Evolutionary conservation across 371 early-diverging fungal species (phyloP).

Genomic region (Nematocida sp.): DNA sequence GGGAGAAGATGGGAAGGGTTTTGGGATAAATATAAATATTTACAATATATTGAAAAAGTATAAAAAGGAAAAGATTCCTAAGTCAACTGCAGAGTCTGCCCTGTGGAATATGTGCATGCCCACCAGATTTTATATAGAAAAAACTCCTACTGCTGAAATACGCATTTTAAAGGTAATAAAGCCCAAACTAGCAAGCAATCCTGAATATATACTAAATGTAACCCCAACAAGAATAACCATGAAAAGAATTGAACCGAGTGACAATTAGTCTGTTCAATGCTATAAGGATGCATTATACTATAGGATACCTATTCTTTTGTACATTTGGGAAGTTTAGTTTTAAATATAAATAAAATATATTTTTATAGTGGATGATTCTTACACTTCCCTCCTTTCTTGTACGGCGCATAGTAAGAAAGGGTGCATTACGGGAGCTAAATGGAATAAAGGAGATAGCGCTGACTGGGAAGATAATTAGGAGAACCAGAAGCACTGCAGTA

Average conservation of each 20-base stretch:
- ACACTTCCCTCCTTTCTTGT: slow-evolving; percentile 40
- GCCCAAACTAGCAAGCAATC: neutral
- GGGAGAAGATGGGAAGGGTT: neutral
- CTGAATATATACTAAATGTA: neutral
- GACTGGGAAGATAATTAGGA: slow-evolving; percentile 37
- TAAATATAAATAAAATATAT: slow-evolving; percentile 17
- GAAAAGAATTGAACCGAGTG: neutral
- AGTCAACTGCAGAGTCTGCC: neutral
- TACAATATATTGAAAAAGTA: neutral
- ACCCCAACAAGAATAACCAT: neutral
- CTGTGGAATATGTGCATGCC: slow-evolving; percentile 36
- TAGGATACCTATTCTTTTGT: no score
- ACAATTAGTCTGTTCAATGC: no score
- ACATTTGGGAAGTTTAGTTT: neutral
- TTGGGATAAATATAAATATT: neutral
- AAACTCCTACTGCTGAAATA: neutral
- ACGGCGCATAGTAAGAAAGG: slow-evolving; percentile 11
- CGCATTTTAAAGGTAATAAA: neutral
- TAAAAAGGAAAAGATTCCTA: neutral
- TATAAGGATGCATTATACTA: no score
- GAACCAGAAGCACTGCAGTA: neutral
- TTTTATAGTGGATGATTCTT: slow-evolving; percentile 14
- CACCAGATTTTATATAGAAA: slow-evolving; percentile 8
- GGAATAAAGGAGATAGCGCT: slow-evolving; percentile 7
- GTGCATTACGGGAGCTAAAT: neutral